Percentiles rank a stretch among this genome's conserved stretches.
Conservation (phyloP, 805 yeast species). For the Wickerhamomyces queroliae region DNA sequence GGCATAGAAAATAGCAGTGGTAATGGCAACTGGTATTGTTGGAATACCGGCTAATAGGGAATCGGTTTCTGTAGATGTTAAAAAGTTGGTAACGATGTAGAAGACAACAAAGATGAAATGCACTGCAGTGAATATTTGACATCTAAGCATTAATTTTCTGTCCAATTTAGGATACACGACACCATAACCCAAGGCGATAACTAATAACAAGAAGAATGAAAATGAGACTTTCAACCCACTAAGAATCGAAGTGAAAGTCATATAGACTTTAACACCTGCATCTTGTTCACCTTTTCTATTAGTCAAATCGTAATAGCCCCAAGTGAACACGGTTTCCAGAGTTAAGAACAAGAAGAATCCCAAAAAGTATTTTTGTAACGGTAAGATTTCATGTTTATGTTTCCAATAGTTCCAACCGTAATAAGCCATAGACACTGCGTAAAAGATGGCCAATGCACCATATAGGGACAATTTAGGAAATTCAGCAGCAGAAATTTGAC, state of each 20-base stretch:
- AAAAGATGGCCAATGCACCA: conserved; percentile 78
- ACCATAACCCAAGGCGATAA: conserved; percentile 90
- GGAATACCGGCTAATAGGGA: conserved; percentile 48
- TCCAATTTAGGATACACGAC: conserved; percentile 86
- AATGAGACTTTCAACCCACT: conserved; percentile 80
- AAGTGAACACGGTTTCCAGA: conserved; percentile 76
- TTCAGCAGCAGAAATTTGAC: conserved; percentile 83
- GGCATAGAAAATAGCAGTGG: conserved; percentile 69
- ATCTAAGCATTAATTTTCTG: conserved; percentile 64
- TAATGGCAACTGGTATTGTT: conserved; percentile 64
- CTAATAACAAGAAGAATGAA: conserved; percentile 79
- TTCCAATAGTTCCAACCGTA: conserved; percentile 83
- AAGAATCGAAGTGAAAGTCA: conserved; percentile 71
- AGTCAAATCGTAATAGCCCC: conserved; percentile 86
- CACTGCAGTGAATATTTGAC: conserved; percentile 51
- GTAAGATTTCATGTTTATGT: conserved; percentile 80
- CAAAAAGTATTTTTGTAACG: conserved; percentile 85
- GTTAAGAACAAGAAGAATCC: conserved; percentile 81
- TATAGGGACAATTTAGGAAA: conserved; percentile 87
- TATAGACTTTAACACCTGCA: conserved; percentile 62
- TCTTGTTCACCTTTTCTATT: conserved; percentile 49
- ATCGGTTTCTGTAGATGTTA: conserved; percentile 44
- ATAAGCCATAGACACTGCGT: conserved; percentile 74
- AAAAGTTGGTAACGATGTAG: conserved; percentile 49
- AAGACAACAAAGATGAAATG: conserved; percentile 51